phyloP scores from a whole-genome alignment of 2,329 filamentous ascomycete species.

The Talaromyces sp. region DNA sequence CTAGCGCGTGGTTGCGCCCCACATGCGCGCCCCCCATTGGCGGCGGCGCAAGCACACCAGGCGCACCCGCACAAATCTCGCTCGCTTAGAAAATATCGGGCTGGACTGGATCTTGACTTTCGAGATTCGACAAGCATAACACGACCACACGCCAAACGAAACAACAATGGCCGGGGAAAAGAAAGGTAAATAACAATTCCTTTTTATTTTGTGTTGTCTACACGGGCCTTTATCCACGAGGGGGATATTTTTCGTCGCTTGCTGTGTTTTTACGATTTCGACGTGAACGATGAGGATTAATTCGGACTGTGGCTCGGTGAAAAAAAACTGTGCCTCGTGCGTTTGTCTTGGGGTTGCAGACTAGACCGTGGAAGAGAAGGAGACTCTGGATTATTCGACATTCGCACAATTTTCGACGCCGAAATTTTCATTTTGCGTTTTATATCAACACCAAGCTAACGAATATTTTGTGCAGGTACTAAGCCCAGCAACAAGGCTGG shows the following conservation, averaged over 20 bases:
- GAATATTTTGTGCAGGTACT: slow-evolving; percentile 3
- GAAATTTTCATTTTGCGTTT: background rate
- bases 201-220: slow-evolving; percentile 12
- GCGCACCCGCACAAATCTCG: slow-evolving; percentile 14
- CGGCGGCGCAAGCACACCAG: slow-evolving; percentile 9
- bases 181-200: slow-evolving; percentile 33
- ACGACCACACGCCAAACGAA: slow-evolving; percentile 23
- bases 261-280: background rate
- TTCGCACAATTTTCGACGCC: slow-evolving; percentile 36
- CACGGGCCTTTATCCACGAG: background rate
- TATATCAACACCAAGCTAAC: slow-evolving; percentile 6
- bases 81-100: slow-evolving; percentile 9
- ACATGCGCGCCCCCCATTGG: slow-evolving; percentile 12
- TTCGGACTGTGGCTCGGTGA: background rate
- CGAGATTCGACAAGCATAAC: slow-evolving; percentile 17
- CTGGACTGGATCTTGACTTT: slow-evolving; percentile 5
- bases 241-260: background rate
- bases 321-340: background rate
- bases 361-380: background rate
- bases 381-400: background rate
- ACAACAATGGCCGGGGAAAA: slow-evolving; percentile 44
- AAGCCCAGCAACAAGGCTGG: slow-evolving; percentile 66
- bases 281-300: background rate
- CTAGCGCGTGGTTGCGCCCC: background rate
- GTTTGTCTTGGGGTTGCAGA: background rate